A percentile compares a stretch with the other conserved stretches of the same genome.
Evolutionary conservation across 768 basidiomycete species (phyloP).

Genomic region (Boletus rubroflammeus): DNA sequence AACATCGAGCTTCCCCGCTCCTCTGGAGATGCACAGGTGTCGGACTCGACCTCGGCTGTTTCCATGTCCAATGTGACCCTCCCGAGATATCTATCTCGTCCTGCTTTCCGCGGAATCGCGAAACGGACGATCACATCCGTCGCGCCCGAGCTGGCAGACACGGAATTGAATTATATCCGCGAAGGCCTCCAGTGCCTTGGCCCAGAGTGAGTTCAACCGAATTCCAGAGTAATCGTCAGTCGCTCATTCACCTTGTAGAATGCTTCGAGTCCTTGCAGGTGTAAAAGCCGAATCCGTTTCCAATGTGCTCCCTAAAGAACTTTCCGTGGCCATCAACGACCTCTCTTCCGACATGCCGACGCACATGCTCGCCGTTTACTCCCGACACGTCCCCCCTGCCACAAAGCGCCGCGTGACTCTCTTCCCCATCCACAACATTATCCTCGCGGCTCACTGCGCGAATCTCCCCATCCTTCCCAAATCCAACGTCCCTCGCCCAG

Average conservation of each 20-base stretch:
- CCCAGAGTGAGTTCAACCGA: conserved; percentile 18
- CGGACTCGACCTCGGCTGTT: conserved; percentile 4
- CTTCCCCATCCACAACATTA: conserved; percentile 36
- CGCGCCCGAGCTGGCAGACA: conserved; percentile 28
- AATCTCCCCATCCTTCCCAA: conserved; percentile 25
- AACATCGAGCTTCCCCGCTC: conserved; percentile 29
- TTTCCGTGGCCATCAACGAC: conserved; percentile 26
- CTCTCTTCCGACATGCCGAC: conserved; percentile 33
- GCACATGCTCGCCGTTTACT: conserved; percentile 31
- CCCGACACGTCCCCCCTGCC: conserved; percentile 19
- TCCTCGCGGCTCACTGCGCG: conserved; percentile 32
- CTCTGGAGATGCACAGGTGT: conserved; percentile 1
- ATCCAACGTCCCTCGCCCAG: conserved; percentile 13
- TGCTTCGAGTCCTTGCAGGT: conserved; percentile 31
- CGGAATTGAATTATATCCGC: conserved; percentile 24
- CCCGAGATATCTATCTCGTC: conserved; percentile 26
- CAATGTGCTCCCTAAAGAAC: conserved; percentile 28
- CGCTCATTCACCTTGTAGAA: conserved; percentile 20
- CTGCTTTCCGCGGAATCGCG: conserved; percentile 11
- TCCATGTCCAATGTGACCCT: conserved; percentile 13
- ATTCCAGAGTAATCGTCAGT: neutral
- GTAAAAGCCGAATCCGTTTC: conserved; percentile 19
- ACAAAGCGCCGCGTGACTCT: conserved; percentile 33
- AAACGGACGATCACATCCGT: conserved; percentile 13
- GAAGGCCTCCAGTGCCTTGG: conserved; percentile 28